Evolutionary conservation across 2,329 filamentous ascomycete species (phyloP), one percentile per base, ranked within the genome.

Genomic region (Mycocentrospora acerina): DNA sequence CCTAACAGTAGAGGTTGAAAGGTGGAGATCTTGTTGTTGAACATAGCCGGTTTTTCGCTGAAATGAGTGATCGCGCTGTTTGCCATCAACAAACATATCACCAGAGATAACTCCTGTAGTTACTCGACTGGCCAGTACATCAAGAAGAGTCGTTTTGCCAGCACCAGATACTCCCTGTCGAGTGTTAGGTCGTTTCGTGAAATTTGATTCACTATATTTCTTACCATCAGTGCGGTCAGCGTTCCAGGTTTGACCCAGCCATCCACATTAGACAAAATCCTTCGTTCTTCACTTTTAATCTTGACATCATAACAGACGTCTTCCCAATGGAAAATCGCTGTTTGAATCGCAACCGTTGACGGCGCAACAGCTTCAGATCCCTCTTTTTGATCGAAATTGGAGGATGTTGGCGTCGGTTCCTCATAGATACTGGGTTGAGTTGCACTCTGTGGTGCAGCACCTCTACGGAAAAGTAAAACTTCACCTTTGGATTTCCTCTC

Each of bases 201-300:
- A n/a, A n/a, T n/a, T n/a, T n/a, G n/a, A n/a, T n/a, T n/a, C n/a
- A n/a, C n/a, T n/a, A n/a, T 29, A 29, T n/a, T n/a, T n/a, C n/a
- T n/a, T n/a, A n/a, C 86, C 89, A 94, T 93, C 4, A 93, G 73
- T 29, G 86, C 88, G 7, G 88, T 48, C 27, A 93, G 68, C 7
- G 86, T 91, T 36, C 88, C 88, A 4, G 89, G 88, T 66, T 90
- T 89, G 37, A 94, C 88, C 85, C 86, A 94, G 17, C 88, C 88
- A 59, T 90, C 85, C 11, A 94, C 29, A 9, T 30, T 30, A n/a
- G 24, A 16, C 8, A 36, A 26, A 6, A 36, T 29, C 12, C 19
- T 26, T 17, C 29, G 28, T 3, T 24, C 9, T 14, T 18, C 25
- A 8, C 28, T 25, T 4, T 90, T 91, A 68, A 91, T 87, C 64